A percentile compares a stretch with the other conserved stretches of the same genome.
Conservation (phyloP, 768 basidiomycete species). For the Macrolepiota fuliginosa region DNA sequence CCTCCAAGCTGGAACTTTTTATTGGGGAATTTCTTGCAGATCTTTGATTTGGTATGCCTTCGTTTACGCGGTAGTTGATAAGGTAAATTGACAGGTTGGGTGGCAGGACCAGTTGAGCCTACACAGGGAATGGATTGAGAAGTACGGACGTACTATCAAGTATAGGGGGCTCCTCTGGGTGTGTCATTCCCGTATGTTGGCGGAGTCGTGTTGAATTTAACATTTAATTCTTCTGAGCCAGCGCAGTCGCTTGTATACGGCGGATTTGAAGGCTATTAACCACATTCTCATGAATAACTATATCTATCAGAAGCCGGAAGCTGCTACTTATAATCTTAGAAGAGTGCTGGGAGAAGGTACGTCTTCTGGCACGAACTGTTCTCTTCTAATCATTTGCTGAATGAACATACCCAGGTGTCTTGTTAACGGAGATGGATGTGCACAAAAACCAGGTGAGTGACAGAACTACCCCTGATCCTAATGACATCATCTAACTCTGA, state of each 20-base stretch:
- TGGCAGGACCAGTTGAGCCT: constrained; percentile 25
- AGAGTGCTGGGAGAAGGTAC: constrained; percentile 41
- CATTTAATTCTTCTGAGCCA: constrained; percentile 3
- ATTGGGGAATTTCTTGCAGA: constrained; percentile 17
- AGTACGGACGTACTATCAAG: constrained; percentile 45
- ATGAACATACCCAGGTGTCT: constrained; percentile 35
- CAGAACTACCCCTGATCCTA: not conserved
- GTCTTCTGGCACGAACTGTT: not conserved
- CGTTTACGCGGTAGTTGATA: not conserved
- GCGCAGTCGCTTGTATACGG: constrained; percentile 45
- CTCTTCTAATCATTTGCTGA: not conserved
- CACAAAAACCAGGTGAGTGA: constrained; percentile 40
- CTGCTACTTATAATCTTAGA: constrained; percentile 32
- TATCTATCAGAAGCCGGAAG: constrained; percentile 53
- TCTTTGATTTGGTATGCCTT: not conserved
- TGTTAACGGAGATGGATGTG: constrained; percentile 42
- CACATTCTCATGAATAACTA: constrained; percentile 56
- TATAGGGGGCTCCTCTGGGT: constrained; percentile 47
- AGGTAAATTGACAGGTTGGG: constrained; percentile 18
- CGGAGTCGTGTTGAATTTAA: not conserved
- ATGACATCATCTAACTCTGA: too few relatives aligned
- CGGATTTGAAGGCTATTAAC: constrained; percentile 58
- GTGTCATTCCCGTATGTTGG: not conserved
- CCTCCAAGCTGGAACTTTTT: constrained; percentile 26
- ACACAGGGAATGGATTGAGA: constrained; percentile 39